A percentile compares a stretch with the other conserved stretches of the same genome.
These are phyloP conservation scores for Lavandula angustifolia DNA, from an alignment of 257 asterid genomes.

Conservation along the genomic window DNA sequence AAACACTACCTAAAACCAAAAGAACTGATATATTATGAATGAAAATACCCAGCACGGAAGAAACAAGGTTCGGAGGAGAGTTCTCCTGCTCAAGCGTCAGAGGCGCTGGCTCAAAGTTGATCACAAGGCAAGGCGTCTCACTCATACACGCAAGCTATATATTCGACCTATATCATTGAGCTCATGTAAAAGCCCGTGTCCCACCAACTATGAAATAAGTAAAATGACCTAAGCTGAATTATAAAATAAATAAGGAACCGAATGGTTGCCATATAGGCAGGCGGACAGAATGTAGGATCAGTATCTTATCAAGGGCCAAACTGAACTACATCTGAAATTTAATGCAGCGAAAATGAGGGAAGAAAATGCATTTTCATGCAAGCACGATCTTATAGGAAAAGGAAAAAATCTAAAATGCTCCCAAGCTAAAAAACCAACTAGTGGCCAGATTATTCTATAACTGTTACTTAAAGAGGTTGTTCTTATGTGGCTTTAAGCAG, in stretches of 20 bases:
- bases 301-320: conserved; percentile 5
- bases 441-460: conserved; percentile 12
- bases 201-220: not conserved
- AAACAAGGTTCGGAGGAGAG: not conserved
- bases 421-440: conserved; percentile 11
- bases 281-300: conserved; percentile 14
- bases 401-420: not conserved
- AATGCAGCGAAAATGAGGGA: conserved; percentile 5
- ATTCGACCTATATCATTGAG: not conserved
- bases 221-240: not conserved
- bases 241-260: not conserved
- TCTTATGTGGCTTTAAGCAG: conserved; percentile 18
- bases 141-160: not conserved
- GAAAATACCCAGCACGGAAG: not conserved
- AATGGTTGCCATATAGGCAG: not conserved
- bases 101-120: not conserved
- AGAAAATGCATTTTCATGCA: not conserved
- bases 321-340: conserved; percentile 5
- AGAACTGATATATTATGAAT: not conserved
- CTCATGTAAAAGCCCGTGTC: not conserved
- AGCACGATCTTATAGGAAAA: not conserved
- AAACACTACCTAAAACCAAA: too few relatives aligned
- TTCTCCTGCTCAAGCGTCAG: not conserved
- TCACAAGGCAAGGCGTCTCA: not conserved
- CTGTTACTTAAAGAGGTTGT: conserved; percentile 17